Conservation (phyloP, 192 early-diverging fungal genomes). For the Rhizophlyctis rosea region DNA sequence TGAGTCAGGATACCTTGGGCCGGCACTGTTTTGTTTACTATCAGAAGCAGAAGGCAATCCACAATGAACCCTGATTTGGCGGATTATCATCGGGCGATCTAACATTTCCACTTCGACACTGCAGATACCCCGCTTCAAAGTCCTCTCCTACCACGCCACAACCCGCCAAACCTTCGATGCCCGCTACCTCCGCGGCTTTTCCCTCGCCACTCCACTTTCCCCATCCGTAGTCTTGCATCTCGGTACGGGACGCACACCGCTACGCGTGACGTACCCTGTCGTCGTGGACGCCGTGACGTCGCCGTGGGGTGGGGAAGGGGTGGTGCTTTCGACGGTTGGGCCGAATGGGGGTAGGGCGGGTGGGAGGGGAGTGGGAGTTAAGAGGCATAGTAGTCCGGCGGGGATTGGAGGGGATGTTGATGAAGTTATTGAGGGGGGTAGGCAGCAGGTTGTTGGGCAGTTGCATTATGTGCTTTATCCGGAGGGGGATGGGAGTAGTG, state of each 20-base stretch:
- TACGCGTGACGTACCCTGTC: slow-evolving; percentile 28
- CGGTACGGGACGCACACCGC: slow-evolving; percentile 17
- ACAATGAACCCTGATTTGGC: neutral
- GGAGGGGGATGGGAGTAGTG: neutral
- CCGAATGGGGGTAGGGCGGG: too few relatives aligned
- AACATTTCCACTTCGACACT: neutral
- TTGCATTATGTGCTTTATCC: slow-evolving; percentile 1
- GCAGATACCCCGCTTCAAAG: slow-evolving; percentile 35
- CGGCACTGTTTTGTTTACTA: neutral
- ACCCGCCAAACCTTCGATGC: slow-evolving; percentile 29
- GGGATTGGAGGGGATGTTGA: neutral
- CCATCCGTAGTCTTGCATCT: slow-evolving; percentile 29
- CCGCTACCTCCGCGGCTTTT: slow-evolving; percentile 31
- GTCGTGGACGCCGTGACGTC: slow-evolving; percentile 12
- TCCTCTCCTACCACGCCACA: slow-evolving; percentile 16
- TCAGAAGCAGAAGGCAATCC: neutral
- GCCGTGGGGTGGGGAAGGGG: neutral
- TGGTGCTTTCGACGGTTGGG: neutral
- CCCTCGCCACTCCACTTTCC: slow-evolving; percentile 28
- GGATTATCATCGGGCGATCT: neutral
- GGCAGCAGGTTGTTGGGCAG: neutral
- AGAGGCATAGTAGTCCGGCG: neutral
- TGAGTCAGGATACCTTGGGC: slow-evolving; percentile 11
- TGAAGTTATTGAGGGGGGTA: too few relatives aligned
- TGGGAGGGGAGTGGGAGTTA: neutral